Conservation (phyloP, 768 basidiomycete genomes). For the Auriculariales sp. region DNA sequence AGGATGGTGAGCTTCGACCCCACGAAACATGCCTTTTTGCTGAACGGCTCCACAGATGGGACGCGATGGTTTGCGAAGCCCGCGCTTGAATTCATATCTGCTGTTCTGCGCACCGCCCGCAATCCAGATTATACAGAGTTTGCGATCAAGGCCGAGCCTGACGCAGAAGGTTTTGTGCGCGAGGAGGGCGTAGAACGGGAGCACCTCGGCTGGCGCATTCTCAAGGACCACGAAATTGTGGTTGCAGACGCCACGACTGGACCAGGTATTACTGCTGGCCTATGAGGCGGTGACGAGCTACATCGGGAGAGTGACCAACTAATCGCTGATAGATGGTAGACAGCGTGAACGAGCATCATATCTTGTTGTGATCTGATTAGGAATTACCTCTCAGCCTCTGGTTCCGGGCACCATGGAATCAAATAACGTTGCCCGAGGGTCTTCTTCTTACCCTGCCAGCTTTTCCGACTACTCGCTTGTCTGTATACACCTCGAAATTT, state of each 20-base stretch:
- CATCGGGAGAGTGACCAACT: too few relatives aligned
- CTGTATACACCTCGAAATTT: too few relatives aligned
- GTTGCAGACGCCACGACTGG: neutral
- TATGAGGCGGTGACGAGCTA: too few relatives aligned
- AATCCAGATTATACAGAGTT: neutral
- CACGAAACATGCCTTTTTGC: slow-evolving; percentile 11
- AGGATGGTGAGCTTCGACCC: slow-evolving; percentile 25
- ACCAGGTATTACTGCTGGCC: too few relatives aligned
- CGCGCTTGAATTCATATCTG: slow-evolving; percentile 55
- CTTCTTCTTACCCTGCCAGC: too few relatives aligned
- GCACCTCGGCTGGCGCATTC: neutral
- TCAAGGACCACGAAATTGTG: neutral
- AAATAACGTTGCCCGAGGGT: too few relatives aligned
- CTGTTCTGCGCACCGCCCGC: slow-evolving; percentile 26
- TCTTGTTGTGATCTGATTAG: too few relatives aligned
- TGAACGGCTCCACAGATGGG: slow-evolving; percentile 12
- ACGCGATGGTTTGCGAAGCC: slow-evolving; percentile 55
- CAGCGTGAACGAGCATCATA: too few relatives aligned
- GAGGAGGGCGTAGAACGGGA: neutral
- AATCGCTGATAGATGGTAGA: too few relatives aligned
- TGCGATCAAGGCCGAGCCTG: neutral
- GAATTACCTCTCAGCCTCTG: too few relatives aligned
- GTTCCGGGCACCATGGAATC: too few relatives aligned
- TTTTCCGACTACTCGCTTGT: too few relatives aligned
- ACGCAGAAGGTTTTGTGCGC: neutral